Conservation (phyloP, 208 protist species). For the Lotmaria passim region DNA sequence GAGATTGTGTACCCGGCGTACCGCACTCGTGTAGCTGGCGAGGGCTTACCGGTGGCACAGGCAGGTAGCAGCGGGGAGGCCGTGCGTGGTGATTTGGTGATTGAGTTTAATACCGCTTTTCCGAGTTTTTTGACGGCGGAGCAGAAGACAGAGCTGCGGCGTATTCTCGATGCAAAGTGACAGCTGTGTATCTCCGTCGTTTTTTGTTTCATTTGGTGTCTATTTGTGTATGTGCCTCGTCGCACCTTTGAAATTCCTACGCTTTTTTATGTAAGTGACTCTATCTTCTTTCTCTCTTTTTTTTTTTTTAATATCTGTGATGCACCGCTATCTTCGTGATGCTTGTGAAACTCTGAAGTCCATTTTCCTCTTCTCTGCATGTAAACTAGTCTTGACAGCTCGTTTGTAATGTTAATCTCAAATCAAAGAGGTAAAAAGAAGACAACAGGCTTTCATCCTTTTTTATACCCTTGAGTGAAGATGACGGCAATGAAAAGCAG, state of each 20-base stretch:
- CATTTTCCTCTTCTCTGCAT: too few species aligned
- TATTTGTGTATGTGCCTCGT: not conserved
- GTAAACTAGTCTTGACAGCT: too few species aligned
- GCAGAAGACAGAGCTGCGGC: conserved; percentile 85
- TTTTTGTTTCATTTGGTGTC: conserved; percentile 1
- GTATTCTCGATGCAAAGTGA: conserved; percentile 76
- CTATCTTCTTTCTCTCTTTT: too few species aligned
- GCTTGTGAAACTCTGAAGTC: too few species aligned
- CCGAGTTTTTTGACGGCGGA: conserved; percentile 85
- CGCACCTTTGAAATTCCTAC: too few species aligned
- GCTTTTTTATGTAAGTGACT: too few species aligned
- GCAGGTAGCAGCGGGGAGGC: conserved; percentile 38
- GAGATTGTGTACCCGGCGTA: conserved; percentile 89
- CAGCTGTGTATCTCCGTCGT: not conserved
- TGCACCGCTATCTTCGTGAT: too few species aligned
- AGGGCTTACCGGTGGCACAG: conserved; percentile 50
- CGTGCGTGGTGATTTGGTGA: conserved; percentile 74
- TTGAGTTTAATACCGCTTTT: conserved; percentile 84
- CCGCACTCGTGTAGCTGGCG: conserved; percentile 72
- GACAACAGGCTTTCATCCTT: too few species aligned
- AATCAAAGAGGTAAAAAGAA: too few species aligned
- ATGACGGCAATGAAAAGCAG: too few species aligned
- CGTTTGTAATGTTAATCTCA: too few species aligned
- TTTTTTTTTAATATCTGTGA: not conserved
- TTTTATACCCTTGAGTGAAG: too few species aligned